phyloP scores from a whole-genome alignment of 2,329 filamentous ascomycete species.

The Aspergillus awamori region DNA sequence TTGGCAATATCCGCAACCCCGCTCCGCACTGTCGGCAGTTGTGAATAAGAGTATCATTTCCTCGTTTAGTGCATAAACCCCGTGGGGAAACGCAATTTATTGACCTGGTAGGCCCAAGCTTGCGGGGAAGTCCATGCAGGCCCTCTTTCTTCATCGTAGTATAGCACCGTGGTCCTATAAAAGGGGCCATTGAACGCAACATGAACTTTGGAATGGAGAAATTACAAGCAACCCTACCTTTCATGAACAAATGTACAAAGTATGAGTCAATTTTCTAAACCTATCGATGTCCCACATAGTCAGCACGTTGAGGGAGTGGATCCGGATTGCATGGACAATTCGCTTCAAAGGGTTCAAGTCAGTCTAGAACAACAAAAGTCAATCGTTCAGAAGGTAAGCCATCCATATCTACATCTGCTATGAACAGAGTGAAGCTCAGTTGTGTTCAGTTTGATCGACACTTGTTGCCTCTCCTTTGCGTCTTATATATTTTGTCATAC shows the following conservation, averaged over 20 bases:
- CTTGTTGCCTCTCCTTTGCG: slow-evolving; percentile 28
- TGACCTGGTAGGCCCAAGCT: neutral
- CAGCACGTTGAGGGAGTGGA: neutral
- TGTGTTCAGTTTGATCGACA: slow-evolving; percentile 23
- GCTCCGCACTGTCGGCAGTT: neutral
- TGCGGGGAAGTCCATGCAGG: neutral
- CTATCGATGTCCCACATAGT: neutral
- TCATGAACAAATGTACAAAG: too few species aligned
- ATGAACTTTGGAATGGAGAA: neutral
- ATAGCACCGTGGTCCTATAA: neutral
- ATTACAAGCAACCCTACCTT: too few species aligned
- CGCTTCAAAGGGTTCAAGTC: neutral
- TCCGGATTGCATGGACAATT: neutral
- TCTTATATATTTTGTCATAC: slow-evolving; percentile 29
- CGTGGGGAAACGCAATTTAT: neutral
- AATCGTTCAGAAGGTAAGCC: neutral
- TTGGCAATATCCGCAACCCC: neutral
- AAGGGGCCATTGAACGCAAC: neutral
- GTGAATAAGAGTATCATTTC: too few species aligned
- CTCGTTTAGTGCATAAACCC: neutral
- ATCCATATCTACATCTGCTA: neutral
- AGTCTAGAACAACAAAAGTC: neutral
- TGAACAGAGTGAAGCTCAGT: neutral
- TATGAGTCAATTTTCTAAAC: neutral
- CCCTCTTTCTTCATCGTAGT: neutral